phyloP scores from a whole-genome alignment of 1,284 basidiomycete genomes.

The Lignosus rhinocerotis region DNA sequence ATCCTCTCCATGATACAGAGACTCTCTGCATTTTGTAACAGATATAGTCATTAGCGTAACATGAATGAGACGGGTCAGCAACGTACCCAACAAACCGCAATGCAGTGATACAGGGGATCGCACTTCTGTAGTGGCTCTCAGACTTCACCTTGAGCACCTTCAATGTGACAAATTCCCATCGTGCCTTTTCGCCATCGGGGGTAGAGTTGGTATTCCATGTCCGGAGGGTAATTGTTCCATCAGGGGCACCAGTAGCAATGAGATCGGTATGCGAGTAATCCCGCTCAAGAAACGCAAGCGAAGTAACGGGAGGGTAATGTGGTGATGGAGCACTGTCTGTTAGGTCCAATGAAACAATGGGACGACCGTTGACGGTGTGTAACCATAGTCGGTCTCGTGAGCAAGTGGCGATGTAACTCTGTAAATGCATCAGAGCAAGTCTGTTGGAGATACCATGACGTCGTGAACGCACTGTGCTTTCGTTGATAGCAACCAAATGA shows the following conservation, averaged over 20 bases:
- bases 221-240: slow-evolving; percentile 66
- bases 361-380: slow-evolving; percentile 82
- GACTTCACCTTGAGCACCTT: slow-evolving; percentile 56
- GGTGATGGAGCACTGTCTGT: slow-evolving; percentile 42
- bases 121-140: slow-evolving; percentile 29
- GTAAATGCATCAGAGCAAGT: background rate
- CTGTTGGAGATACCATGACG: background rate
- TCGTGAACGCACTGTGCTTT: slow-evolving; percentile 67
- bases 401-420: slow-evolving; percentile 86
- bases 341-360: slow-evolving; percentile 68
- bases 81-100: slow-evolving; percentile 71
- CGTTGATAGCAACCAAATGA: slow-evolving; percentile 77
- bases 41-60: background rate
- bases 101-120: slow-evolving; percentile 56
- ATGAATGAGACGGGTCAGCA: background rate
- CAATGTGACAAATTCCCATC: slow-evolving; percentile 72
- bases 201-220: slow-evolving; percentile 80
- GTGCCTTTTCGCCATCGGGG: slow-evolving; percentile 57
- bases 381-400: slow-evolving; percentile 67
- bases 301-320: slow-evolving; percentile 43
- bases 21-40: slow-evolving; percentile 45
- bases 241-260: slow-evolving; percentile 65
- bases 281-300: slow-evolving; percentile 78
- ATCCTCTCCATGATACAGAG: slow-evolving; percentile 65
- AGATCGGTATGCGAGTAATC: slow-evolving; percentile 73